phyloP scores from a whole-genome alignment of 192 early-diverging fungal genomes.

The Rhizoclosmatium globosum region DNA sequence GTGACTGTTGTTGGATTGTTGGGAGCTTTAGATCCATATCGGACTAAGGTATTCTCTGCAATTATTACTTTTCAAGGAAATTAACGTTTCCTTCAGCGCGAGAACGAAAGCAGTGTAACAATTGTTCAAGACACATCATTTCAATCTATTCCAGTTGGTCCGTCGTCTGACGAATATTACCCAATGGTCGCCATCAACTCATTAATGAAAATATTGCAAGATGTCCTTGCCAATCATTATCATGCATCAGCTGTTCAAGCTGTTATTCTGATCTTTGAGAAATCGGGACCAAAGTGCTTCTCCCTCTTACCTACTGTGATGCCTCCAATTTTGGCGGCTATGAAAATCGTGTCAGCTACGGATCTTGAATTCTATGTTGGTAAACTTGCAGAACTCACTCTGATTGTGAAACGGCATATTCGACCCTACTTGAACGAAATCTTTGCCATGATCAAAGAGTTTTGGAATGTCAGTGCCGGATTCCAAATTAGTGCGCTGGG shows the following conservation, averaged over 20 bases:
- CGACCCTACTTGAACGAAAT: conserved; percentile 77
- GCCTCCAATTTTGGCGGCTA: conserved; percentile 70
- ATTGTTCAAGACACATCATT: conserved; percentile 18
- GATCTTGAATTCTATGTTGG: conserved; percentile 83
- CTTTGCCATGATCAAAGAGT: conserved; percentile 72
- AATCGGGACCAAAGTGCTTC: conserved; percentile 76
- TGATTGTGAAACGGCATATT: conserved; percentile 78
- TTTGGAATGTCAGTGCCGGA: conserved; percentile 62
- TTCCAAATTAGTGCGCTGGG: conserved; percentile 75
- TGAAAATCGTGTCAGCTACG: conserved; percentile 68
- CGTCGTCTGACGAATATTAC: conserved; percentile 81
- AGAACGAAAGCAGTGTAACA: conserved; percentile 3
- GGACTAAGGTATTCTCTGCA: conserved; percentile 24
- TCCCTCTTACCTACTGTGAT: conserved; percentile 71
- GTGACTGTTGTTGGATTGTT: conserved; percentile 83
- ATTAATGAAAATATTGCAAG: conserved; percentile 80
- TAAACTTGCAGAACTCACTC: conserved; percentile 72
- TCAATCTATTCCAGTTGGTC: conserved; percentile 49
- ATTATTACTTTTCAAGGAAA: conserved; percentile 3
- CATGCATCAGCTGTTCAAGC: conserved; percentile 79
- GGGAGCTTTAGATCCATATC: conserved; percentile 87
- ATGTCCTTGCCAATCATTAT: conserved; percentile 68
- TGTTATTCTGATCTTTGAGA: conserved; percentile 83
- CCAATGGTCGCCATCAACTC: conserved; percentile 80
- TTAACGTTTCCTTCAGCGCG: conserved; percentile 8